Evolutionary conservation across 441 rosid species (phyloP).

Genomic region (Jatropha podagrica): DNA sequence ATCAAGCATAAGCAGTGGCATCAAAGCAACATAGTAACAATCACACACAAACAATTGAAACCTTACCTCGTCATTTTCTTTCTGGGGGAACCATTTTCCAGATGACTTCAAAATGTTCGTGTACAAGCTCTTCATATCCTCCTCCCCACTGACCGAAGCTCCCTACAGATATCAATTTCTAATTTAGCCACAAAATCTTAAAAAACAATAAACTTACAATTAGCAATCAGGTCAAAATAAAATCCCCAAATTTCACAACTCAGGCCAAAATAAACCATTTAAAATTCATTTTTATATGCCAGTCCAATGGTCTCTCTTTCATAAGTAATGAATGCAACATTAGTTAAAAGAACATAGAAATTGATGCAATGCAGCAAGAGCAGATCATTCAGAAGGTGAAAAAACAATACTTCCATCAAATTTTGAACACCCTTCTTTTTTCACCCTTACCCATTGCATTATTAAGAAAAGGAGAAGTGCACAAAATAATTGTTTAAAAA

Average conservation of each 20-base stretch:
- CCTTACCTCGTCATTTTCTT: slow-evolving; percentile 53
- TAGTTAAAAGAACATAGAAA: not conserved
- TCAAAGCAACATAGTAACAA: too few relatives aligned
- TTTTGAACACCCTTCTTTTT: too few relatives aligned
- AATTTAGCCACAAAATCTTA: slow-evolving; percentile 13
- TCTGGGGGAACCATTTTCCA: slow-evolving; percentile 34
- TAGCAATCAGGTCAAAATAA: not conserved
- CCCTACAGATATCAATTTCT: slow-evolving; percentile 37
- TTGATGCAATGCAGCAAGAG: not conserved
- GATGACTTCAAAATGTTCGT: slow-evolving; percentile 48
- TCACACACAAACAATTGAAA: slow-evolving; percentile 7
- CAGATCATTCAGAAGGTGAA: too few relatives aligned
- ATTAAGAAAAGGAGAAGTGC: not conserved
- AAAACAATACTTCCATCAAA: not conserved
- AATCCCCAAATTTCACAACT: not conserved
- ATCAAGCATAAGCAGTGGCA: not conserved
- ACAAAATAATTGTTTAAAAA: not conserved
- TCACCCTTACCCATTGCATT: not conserved
- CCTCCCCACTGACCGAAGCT: slow-evolving; percentile 30
- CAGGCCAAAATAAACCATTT: not conserved
- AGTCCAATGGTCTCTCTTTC: not conserved
- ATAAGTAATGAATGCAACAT: not conserved
- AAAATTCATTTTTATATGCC: not conserved
- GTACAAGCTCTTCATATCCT: slow-evolving; percentile 52
- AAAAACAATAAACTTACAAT: not conserved